phyloP scores from a whole-genome alignment of 169 alveolate genomes.

The Eimeria acervulina region DNA sequence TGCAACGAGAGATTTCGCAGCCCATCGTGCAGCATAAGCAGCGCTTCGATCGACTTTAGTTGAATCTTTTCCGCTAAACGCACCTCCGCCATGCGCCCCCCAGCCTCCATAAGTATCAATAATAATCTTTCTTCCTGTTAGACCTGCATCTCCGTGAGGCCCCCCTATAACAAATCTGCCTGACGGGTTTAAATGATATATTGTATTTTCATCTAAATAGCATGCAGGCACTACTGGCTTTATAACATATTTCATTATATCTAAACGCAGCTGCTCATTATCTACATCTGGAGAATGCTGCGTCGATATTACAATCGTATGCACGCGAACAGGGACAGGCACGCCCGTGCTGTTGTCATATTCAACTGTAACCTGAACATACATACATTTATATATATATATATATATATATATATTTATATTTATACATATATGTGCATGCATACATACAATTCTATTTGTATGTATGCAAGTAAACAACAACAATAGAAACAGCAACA shows the following conservation, averaged over 20 bases:
- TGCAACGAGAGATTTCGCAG: constrained; percentile 98
- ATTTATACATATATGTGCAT: too few species aligned
- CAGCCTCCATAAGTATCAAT: constrained; percentile 99
- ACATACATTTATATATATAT: background rate
- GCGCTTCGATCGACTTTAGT: constrained; percentile 99
- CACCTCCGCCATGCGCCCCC: constrained; percentile 99
- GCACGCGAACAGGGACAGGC: constrained; percentile 96
- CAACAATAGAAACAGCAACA: background rate
- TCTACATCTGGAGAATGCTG: too few species aligned
- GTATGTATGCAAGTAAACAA: background rate
- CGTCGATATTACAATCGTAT: constrained; percentile 96
- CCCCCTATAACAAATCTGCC: constrained; percentile 99
- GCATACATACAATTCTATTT: too few species aligned
- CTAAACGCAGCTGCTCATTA: too few species aligned
- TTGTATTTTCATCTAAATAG: constrained; percentile 96
- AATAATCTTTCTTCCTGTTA: constrained; percentile 96
- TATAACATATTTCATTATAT: constrained; percentile 96
- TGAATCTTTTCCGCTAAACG: constrained; percentile 99
- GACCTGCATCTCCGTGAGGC: constrained; percentile 99
- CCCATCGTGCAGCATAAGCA: constrained; percentile 99
- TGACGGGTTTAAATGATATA: constrained; percentile 97
- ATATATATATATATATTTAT: background rate
- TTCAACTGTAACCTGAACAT: constrained; percentile 92
- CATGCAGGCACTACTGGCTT: constrained; percentile 96
- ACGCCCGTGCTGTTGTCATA: constrained; percentile 91